These are phyloP conservation scores for Eucalyptus curtisii DNA, from an alignment of 345 rosid species.

Conservation along the genomic window DNA sequence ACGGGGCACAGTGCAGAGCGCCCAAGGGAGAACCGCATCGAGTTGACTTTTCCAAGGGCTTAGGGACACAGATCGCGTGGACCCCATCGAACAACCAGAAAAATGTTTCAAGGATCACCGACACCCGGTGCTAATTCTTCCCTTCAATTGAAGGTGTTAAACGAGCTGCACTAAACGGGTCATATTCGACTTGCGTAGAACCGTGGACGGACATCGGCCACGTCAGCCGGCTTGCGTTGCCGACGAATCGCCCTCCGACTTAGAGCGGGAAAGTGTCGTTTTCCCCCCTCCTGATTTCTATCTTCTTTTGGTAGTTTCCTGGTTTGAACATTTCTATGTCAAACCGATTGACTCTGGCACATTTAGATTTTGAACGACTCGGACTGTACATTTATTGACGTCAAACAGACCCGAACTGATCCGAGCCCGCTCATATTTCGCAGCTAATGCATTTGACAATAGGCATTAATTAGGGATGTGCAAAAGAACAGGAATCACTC, in stretches of 20 bases:
- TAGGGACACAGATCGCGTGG: not conserved
- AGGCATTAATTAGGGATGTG: not conserved
- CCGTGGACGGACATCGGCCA: not conserved
- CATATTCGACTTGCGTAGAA: not conserved
- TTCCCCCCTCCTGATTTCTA: not conserved
- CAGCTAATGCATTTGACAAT: not conserved
- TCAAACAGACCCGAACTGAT: not conserved
- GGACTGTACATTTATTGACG: too few species aligned
- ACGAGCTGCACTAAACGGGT: not conserved
- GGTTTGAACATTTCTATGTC: not conserved
- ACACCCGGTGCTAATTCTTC: not conserved
- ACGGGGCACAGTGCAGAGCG: not conserved
- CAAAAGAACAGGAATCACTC: accelerated
- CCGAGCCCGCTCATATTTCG: not conserved
- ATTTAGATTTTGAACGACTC: not conserved
- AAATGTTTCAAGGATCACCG: accelerated
- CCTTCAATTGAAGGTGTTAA: not conserved
- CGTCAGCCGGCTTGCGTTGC: not conserved
- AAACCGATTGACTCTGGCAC: not conserved
- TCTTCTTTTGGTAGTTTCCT: not conserved
- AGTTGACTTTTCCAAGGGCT: not conserved
- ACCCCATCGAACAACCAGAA: not conserved
- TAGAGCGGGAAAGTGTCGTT: not conserved
- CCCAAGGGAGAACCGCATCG: not conserved
- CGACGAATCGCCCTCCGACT: not conserved